Base-by-base conservation (phyloP, 257 asterid genomes). In the Solanum lignicaule region DNA sequence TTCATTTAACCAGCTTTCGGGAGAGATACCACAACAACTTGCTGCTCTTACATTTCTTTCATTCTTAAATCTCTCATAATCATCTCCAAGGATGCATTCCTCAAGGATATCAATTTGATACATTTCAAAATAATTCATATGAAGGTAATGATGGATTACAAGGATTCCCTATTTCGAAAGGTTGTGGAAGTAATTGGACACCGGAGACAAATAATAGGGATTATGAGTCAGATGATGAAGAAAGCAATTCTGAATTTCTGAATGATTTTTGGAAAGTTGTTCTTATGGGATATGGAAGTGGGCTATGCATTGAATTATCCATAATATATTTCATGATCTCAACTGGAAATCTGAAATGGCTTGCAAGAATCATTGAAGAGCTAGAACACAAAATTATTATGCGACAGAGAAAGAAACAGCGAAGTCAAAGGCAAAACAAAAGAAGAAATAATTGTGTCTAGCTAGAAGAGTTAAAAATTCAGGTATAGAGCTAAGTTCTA, bases 131-230 rank as follows among this genome's bases (percentile, higher is more conserved):
- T 25, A 65, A 65, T 65, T 65, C 72, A 65, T 65, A 65, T 10
- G 31, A 65, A 65, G 32, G 16, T n/a, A 65, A 65, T 65, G 72
- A 65, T n/a, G 72, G 72, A n/a, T 65, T 11, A 65, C 8, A 11
- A n/a, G 8, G 72, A n/a, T 65, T 10, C 1, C 72, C 18, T 0
- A 0, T 65, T 65, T 65, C 9, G 0, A n/a, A 65, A n/a, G 72
- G 8, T 10, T 65, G 72, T 65, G 72, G 32, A n/a, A n/a, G 31
- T 65, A 25, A 0, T 65, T n/a, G 16, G 15, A 2, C 31, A 2
- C 15, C 72, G 0, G 4, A 65, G 72, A n/a, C 7, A 65, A n/a
- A 10, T 65, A 9, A 62, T 62, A 0, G 4, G 0, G 7, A 8
- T 9, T 65, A 10, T 62, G 29, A 11, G 69, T 5, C 13, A 9